These are phyloP conservation scores for Calonectria henricotiae DNA, from an alignment of 2,329 filamentous ascomycete species.

Conservation along the genomic window DNA sequence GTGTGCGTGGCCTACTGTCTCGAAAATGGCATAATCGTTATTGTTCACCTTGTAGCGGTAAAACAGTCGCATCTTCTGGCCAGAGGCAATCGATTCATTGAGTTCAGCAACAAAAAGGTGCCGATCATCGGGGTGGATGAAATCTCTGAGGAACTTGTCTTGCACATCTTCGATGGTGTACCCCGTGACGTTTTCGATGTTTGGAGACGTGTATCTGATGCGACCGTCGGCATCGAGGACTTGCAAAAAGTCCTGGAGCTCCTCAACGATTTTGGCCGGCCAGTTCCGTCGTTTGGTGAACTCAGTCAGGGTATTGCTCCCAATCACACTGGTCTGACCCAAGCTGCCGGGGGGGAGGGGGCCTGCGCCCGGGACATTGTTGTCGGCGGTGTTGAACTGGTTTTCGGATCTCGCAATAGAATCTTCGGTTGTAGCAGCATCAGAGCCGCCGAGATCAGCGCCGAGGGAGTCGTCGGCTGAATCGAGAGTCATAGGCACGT, in stretches of 20 bases:
- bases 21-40: slow-evolving; percentile 84
- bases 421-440: slow-evolving; percentile 49
- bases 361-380: slow-evolving; percentile 62
- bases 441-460: slow-evolving; percentile 45
- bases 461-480: slow-evolving; percentile 53
- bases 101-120: slow-evolving; percentile 89
- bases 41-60: slow-evolving; percentile 87
- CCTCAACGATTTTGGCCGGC: slow-evolving; percentile 91
- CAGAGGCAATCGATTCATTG: slow-evolving; percentile 88
- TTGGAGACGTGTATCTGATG: slow-evolving; percentile 89
- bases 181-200: slow-evolving; percentile 81
- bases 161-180: slow-evolving; percentile 80
- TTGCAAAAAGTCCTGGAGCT: slow-evolving; percentile 90
- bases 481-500: slow-evolving; percentile 65
- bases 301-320: slow-evolving; percentile 68
- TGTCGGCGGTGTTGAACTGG: slow-evolving; percentile 56
- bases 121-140: slow-evolving; percentile 89
- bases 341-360: slow-evolving; percentile 62
- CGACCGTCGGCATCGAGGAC: slow-evolving; percentile 89
- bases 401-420: slow-evolving; percentile 56
- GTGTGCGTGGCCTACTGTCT: slow-evolving; percentile 94
- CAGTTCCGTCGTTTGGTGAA: slow-evolving; percentile 80
- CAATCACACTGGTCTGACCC: slow-evolving; percentile 55
- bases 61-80: slow-evolving; percentile 86
- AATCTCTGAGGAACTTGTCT: slow-evolving; percentile 84